Evolutionary conservation across 2,329 filamentous ascomycete genomes (phyloP), one percentile per base, ranked within the genome.

Genomic region (Clonostachys byssicola): DNA sequence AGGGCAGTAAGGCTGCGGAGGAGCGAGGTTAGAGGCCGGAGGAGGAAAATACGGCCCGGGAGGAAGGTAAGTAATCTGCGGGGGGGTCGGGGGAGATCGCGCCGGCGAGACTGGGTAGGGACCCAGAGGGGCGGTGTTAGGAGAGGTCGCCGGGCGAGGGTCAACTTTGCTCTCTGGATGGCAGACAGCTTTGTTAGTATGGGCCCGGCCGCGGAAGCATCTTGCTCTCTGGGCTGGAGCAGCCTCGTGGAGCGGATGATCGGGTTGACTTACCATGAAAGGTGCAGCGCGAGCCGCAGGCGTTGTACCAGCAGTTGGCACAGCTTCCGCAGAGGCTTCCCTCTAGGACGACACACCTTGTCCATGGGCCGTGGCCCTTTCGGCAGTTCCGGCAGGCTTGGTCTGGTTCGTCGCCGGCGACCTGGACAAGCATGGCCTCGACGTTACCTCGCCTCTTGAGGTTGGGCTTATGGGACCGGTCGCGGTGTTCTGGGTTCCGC

Each of bases 221-320:
- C 23, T 30, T 30, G 9, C 23, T 30, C 23, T 6, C 20, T 39
- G 14, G 40, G 23, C 18, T n/a, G 42, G 42, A 17, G 23, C 14
- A 23, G 34, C 33, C 12, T 18, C 16, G 33, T 13, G 33, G 40
- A 40, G 13, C 18, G 20, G 20, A 34, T 5, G 16, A 35, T 45
- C 20, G 38, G 35, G 20, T 6, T 2, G 33, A 59, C 74, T 52
- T 64, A 81, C 79, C 77, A 49, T 82, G 80, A 56, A 81, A 83
- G 13, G 78, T 81, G 51, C 80, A 83, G 44, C 79, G 65, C 10
- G 77, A 72, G 10, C 79, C 79, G 44, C 77, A 81, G 8, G 79
- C 79, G 48, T 83, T 83, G 60, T 78, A 83, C 79, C 80, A 83
- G 58, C 80, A 83, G 56, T 83, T 83, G 48, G 78, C 74, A 51